Conservation (phyloP, 345 rosid species). For the Camelina laxa region DNA sequence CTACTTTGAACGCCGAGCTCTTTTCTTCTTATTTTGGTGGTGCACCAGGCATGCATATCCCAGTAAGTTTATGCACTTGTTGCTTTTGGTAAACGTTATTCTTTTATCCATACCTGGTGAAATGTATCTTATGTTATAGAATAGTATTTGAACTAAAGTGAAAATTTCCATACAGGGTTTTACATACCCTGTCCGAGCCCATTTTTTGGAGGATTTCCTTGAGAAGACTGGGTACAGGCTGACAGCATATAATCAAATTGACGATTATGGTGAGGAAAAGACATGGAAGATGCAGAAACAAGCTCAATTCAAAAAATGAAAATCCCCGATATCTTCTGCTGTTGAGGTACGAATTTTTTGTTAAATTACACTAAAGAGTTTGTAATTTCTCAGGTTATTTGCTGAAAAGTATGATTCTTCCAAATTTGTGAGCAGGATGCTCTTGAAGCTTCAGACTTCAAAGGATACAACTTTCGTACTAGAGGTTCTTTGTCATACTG, state of each 20-base stretch:
- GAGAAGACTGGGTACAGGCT: constrained; percentile 81
- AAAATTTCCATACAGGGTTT: constrained; percentile 70
- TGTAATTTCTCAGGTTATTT: constrained; percentile 19
- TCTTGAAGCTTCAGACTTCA: constrained; percentile 71
- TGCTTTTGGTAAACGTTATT: neutral
- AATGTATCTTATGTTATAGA: constrained; percentile 2
- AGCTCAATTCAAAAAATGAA: constrained; percentile 76
- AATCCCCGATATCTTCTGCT: constrained; percentile 78
- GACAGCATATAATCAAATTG: constrained; percentile 89
- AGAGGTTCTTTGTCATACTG: constrained; percentile 81
- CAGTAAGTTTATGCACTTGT: constrained; percentile 58
- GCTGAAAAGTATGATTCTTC: neutral
- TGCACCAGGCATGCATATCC: constrained; percentile 92
- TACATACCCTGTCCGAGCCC: constrained; percentile 86
- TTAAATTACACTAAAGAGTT: neutral
- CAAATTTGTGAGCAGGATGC: constrained; percentile 68
- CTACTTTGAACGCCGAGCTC: constrained; percentile 93
- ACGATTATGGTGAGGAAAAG: constrained; percentile 98
- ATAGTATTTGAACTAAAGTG: constrained; percentile 24
- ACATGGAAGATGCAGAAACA: constrained; percentile 98
- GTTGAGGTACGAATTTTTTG: constrained; percentile 70
- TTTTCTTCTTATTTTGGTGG: constrained; percentile 89
- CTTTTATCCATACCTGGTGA: neutral
- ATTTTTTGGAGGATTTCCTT: constrained; percentile 84
- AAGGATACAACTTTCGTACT: constrained; percentile 62